These are phyloP conservation scores for Fraxinus sp. DNA, from an alignment of 305 asterid species.

Conservation along the genomic window DNA sequence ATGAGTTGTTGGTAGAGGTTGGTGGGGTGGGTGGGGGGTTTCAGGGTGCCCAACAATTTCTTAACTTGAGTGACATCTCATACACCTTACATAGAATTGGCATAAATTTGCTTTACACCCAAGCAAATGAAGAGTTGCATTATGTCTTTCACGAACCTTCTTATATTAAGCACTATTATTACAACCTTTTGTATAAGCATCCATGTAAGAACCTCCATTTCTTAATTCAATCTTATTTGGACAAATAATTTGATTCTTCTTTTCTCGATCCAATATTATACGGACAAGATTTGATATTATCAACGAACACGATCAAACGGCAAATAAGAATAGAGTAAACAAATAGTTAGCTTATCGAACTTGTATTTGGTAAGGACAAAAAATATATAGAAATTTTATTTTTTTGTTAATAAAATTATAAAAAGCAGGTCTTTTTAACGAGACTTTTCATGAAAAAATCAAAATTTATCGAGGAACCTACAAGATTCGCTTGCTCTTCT, in stretches of 20 bases:
- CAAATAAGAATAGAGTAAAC: neutral
- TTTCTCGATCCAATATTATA: neutral
- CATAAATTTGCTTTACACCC: neutral
- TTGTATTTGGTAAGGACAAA: too few relatives aligned
- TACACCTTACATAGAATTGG: neutral
- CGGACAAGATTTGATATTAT: neutral
- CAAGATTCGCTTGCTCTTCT: neutral
- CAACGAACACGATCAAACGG: neutral
- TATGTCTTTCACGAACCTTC: neutral
- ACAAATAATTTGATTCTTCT: neutral
- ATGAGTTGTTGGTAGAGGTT: neutral
- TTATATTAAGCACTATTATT: neutral
- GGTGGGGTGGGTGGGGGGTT: neutral
- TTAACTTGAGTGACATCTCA: neutral
- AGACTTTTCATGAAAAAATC: neutral
- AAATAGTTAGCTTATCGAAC: neutral
- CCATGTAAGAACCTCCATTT: neutral
- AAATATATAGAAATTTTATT: too few relatives aligned
- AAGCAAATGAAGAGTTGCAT: neutral
- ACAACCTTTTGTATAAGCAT: neutral
- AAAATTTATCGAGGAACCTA: neutral
- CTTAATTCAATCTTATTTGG: neutral
- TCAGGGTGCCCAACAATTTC: neutral
- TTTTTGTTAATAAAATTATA: neutral
- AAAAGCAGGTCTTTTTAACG: too few relatives aligned